phyloP scores from a whole-genome alignment of 345 rosid genomes.

The Moricandia arvensis region DNA sequence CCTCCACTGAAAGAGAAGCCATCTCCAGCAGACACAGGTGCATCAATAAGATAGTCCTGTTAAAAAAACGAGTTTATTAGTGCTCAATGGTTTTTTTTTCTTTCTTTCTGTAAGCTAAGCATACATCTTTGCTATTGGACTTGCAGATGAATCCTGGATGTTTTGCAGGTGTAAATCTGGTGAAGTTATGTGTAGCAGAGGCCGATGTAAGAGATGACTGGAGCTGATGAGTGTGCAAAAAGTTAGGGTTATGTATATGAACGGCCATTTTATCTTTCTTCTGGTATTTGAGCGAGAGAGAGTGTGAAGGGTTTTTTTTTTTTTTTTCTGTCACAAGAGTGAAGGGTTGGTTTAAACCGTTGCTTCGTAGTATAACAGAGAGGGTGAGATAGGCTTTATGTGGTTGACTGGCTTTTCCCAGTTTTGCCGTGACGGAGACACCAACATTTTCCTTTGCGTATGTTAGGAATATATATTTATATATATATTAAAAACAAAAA shows the following conservation, averaged over 20 bases:
- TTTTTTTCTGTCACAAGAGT: no score
- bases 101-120: not conserved
- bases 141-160: conserved; percentile 42
- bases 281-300: conserved; percentile 6
- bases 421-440: not conserved
- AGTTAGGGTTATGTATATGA: conserved; percentile 36
- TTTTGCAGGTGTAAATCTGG: conserved; percentile 26
- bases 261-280: conserved; percentile 26
- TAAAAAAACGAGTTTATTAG: not conserved
- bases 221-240: conserved; percentile 33
- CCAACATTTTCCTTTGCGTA: not conserved
- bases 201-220: conserved; percentile 20
- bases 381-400: conserved; percentile 15
- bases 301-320: no score
- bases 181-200: conserved; percentile 17
- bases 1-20: conserved; percentile 97
- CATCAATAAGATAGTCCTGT: conserved; percentile 88
- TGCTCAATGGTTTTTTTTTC: not conserved
- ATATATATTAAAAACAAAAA: no score
- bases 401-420: not conserved
- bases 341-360: conserved; percentile 33
- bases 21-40: conserved; percentile 82
- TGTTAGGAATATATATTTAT: not conserved
- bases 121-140: conserved; percentile 52
- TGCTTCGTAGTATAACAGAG: conserved; percentile 6